A percentile compares a stretch with the other conserved stretches of the same genome.
These are phyloP conservation scores for Perkinsus marinus DNA, from an alignment of 169 alveolate species.

Conservation along the genomic window DNA sequence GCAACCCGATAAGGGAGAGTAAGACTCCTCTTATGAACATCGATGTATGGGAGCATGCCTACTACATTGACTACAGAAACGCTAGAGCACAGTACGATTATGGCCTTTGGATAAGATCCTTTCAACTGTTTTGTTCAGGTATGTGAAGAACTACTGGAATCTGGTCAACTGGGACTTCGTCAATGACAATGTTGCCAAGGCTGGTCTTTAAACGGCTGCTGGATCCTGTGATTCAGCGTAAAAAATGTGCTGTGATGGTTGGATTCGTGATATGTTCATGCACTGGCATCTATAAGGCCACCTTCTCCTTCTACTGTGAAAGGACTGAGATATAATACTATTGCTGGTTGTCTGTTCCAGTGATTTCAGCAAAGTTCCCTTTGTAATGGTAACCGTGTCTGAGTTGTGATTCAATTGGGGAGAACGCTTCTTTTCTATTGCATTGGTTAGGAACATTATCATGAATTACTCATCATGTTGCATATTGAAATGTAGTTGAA, in stretches of 20 bases:
- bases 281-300: background rate
- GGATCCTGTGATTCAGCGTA: no score
- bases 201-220: background rate
- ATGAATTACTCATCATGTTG: no score
- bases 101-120: background rate
- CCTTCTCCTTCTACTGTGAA: background rate
- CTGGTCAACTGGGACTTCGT: constrained; percentile 75
- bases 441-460: no score
- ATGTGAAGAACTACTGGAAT: constrained; percentile 42
- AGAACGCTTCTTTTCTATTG: no score
- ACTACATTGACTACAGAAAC: constrained; percentile 66
- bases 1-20: constrained; percentile 42
- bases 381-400: background rate
- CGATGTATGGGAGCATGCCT: constrained; percentile 91
- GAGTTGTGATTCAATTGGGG: background rate
- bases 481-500: no score
- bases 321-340: background rate
- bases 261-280: background rate
- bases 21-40: constrained; percentile 53
- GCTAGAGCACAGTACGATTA: constrained; percentile 33
- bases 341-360: background rate
- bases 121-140: background rate
- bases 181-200: constrained; percentile 13
- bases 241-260: no score
- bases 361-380: background rate